Evolutionary conservation across 2,329 filamentous ascomycete genomes (phyloP).

Genomic region (Xylaria sp.): DNA sequence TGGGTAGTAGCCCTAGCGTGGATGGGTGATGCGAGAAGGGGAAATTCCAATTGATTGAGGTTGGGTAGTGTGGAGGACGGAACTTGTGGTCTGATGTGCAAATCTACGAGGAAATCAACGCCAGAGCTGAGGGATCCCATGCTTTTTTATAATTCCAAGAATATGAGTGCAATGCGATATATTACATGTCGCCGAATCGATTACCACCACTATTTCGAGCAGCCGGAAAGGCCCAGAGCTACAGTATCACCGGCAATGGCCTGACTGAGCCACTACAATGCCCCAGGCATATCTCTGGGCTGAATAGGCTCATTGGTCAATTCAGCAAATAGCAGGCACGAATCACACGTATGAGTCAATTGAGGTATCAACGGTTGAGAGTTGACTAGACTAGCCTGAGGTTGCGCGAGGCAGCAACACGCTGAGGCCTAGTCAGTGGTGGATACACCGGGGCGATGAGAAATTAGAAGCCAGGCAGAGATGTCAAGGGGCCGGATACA

Average conservation of each 20-base stretch:
- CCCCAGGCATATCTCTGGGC: conserved; percentile 20
- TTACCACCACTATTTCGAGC: background rate
- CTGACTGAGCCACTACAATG: conserved; percentile 18
- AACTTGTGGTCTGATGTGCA: background rate
- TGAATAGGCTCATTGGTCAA: conserved; percentile 10
- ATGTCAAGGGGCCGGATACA: conserved; percentile 1
- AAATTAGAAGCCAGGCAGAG: conserved; percentile 14
- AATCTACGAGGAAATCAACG: background rate
- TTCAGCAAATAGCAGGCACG: background rate
- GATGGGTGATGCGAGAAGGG: background rate
- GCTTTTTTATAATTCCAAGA: background rate
- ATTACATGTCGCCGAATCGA: background rate
- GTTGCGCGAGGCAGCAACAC: conserved; percentile 21
- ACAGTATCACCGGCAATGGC: conserved; percentile 3
- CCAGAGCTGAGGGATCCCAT: background rate
- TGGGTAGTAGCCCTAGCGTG: background rate
- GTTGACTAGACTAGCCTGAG: conserved; percentile 9
- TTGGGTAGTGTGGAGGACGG: background rate
- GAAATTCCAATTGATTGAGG: conserved; percentile 1
- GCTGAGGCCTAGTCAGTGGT: background rate
- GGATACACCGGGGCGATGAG: conserved; percentile 21
- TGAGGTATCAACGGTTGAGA: conserved; percentile 3
- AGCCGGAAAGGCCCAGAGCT: background rate
- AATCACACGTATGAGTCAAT: conserved; percentile 17
- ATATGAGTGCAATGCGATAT: background rate